Base-by-base conservation (phyloP, 2,329 filamentous ascomycete genomes). In the Pseudohalonectria lignicola region DNA sequence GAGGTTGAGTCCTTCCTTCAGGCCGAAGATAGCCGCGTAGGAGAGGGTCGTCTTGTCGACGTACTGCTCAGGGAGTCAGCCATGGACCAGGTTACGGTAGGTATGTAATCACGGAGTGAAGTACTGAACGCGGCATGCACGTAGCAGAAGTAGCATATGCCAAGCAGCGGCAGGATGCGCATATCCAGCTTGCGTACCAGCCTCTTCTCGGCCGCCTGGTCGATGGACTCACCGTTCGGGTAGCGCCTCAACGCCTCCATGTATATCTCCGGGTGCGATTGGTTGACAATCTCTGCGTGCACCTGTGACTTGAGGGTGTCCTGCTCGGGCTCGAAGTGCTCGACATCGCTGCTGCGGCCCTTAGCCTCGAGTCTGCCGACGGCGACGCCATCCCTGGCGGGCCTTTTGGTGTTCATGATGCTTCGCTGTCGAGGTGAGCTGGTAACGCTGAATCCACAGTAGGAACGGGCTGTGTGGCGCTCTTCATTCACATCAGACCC, bases 11-110 rank as follows among this genome's bases (percentile, higher is more conserved):
- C 78, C 75, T 2, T 76, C 64, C 17, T 64, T 62, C 42, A 82
- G 71, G 2, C 75, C 75, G 41, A 81, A 79, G 36, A 82, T 74
- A 16, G 77, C 76, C 1, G 78, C 76, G 45, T 79, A 81, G 1
- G 67, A 74, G 21, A 76, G 54, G 0, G 69, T 76, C 0, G 72
- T 76, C 59, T 76, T 53, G 46, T 54, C 50, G 23, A 53, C 46
- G 20, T 54, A 49, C 32, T 47, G 36, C 11, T 10, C 13, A n/a
- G 26, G 26, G 17, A n/a, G n/a, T n/a, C 20, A 20, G 23, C 3
- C 8, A 29, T n/a, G 25, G 6, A 13, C 20, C 17, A 17, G 16
- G 31, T 19, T 15, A 33, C n/a, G 2, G 18, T 16, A 4, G 12
- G 12, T 8, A 7, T 8, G 20, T 26, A 19, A 29, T 21, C 12